Percentiles rank a stretch among this genome's conserved stretches.
These are phyloP conservation scores for Leishmania tarentolae DNA, from an alignment of 208 protist species.

Conservation along the genomic window DNA sequence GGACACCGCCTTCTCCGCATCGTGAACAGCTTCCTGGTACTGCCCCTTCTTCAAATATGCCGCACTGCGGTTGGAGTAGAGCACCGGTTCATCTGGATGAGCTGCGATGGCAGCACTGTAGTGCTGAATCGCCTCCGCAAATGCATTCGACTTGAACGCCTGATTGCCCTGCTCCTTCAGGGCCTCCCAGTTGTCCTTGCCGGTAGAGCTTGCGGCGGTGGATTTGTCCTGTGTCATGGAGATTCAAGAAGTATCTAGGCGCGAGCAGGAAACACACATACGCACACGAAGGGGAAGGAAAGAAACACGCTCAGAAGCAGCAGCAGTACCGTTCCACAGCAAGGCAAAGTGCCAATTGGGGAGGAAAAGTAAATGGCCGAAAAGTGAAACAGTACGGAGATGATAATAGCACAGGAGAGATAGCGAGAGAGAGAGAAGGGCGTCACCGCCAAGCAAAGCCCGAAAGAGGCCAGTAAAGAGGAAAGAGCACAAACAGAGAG, in stretches of 20 bases:
- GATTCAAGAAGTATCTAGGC: background rate
- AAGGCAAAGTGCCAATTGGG: background rate
- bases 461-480: background rate
- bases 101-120: conserved; percentile 89
- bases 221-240: conserved; percentile 24
- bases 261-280: background rate
- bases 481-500: background rate
- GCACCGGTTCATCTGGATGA: conserved; percentile 62
- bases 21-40: conserved; percentile 50
- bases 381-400: background rate
- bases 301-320: background rate
- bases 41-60: conserved; percentile 72
- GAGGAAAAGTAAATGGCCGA: background rate
- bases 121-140: conserved; percentile 71
- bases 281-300: background rate
- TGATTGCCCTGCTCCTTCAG: conserved; percentile 92
- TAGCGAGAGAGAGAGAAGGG: background rate
- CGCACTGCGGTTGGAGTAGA: conserved; percentile 94
- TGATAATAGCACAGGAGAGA: background rate
- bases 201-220: background rate
- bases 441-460: too few relatives aligned
- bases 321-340: background rate
- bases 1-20: conserved; percentile 76
- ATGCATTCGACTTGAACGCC: conserved; percentile 82
- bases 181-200: conserved; percentile 42